These are phyloP conservation scores for Neovahlkampfia damariscottae DNA, from an alignment of 78 protist genomes.

Conservation along the genomic window DNA sequence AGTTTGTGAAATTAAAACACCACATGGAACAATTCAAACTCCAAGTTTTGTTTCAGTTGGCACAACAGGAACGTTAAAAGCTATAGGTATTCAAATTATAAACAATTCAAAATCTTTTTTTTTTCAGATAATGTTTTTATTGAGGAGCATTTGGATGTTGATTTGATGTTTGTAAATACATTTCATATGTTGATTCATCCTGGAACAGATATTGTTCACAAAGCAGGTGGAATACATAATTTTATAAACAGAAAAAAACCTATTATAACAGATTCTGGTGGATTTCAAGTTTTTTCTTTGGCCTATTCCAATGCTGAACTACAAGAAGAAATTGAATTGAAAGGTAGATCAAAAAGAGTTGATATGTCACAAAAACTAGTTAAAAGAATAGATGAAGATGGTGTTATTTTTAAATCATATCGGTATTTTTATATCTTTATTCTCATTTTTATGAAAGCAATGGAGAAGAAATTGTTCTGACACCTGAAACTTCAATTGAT, in stretches of 20 bases:
- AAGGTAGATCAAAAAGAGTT: constrained; percentile 41
- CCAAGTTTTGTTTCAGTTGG: constrained; percentile 9
- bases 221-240: constrained; percentile 58
- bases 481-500: constrained; percentile 45
- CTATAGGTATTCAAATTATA: neutral
- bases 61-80: neutral
- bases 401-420: constrained; percentile 37
- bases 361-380: constrained; percentile 32
- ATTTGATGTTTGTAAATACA: constrained; percentile 63
- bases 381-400: constrained; percentile 29
- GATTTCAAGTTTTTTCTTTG: constrained; percentile 54
- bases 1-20: neutral
- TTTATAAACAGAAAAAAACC: constrained; percentile 47
- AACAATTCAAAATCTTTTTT: no score
- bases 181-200: constrained; percentile 68
- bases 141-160: constrained; percentile 11
- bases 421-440: no score
- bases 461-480: constrained; percentile 5
- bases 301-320: neutral
- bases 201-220: constrained; percentile 21
- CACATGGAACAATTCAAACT: constrained; percentile 3
- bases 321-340: constrained; percentile 22
- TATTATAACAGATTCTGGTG: constrained; percentile 67
- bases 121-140: neutral
- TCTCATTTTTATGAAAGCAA: no score